Evolutionary conservation across 805 yeast species (phyloP).

Genomic region (Candida piceae): DNA sequence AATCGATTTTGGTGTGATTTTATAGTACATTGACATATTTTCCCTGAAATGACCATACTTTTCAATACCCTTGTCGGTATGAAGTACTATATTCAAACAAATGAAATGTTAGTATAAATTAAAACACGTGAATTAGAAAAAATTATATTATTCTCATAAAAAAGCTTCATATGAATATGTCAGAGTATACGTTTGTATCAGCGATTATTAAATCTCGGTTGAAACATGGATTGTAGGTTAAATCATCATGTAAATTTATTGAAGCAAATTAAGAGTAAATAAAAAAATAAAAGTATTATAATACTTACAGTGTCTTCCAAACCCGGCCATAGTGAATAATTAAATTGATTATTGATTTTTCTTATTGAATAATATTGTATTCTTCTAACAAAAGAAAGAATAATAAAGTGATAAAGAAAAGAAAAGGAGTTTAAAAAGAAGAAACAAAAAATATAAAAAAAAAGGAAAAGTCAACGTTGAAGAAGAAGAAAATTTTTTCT

Average conservation of each 20-base stretch:
- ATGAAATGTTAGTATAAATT: no score
- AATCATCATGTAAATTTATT: background rate
- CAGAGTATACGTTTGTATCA: background rate
- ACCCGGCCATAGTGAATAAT: constrained; percentile 26
- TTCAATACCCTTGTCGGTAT: constrained; percentile 28
- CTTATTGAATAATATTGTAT: background rate
- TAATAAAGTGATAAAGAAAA: background rate
- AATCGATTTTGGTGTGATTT: constrained; percentile 27
- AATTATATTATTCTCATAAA: no score
- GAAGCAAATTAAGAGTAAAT: background rate
- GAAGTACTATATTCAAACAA: constrained; percentile 19
- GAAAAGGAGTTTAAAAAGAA: background rate
- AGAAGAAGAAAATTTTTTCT: no score
- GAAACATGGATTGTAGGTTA: background rate
- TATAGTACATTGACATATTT: constrained; percentile 27
- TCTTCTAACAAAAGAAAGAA: no score
- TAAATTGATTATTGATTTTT: background rate
- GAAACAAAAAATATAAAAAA: no score
- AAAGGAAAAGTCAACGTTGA: no score
- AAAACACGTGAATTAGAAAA: no score
- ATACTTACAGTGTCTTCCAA: constrained; percentile 31
- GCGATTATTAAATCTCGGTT: constrained; percentile 1
- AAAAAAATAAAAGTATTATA: background rate
- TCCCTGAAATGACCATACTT: constrained; percentile 29
- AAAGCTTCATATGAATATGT: no score